These are phyloP conservation scores for Barnettozyma sp. DNA, from an alignment of 805 yeast species.

Conservation along the genomic window DNA sequence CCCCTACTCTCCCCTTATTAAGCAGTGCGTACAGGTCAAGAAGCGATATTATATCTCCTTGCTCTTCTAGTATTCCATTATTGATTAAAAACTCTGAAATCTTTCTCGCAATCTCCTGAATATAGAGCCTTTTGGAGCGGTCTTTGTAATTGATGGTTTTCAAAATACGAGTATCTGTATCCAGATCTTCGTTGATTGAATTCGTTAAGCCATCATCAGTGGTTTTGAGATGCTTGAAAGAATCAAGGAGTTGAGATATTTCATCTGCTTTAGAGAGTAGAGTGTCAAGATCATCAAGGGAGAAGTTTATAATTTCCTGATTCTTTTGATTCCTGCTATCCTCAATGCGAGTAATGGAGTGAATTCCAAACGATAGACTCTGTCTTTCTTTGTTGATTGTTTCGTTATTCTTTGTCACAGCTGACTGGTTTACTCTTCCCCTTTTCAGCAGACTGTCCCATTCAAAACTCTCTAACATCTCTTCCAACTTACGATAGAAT, in stretches of 20 bases:
- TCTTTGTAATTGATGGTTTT: constrained; percentile 19
- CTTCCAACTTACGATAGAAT: constrained; percentile 42
- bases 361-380: constrained; percentile 51
- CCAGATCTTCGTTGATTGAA: constrained; percentile 3
- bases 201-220: constrained; percentile 20
- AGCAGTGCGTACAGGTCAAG: constrained; percentile 58
- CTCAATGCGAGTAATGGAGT: constrained; percentile 55
- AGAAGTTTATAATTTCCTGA: constrained; percentile 53
- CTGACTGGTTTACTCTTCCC: constrained; percentile 27
- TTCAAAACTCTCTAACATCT: constrained; percentile 39
- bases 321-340: constrained; percentile 50
- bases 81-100: constrained; percentile 60
- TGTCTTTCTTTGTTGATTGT: constrained; percentile 3
- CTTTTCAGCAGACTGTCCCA: constrained; percentile 38
- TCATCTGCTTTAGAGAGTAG: constrained; percentile 76
- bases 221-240: constrained; percentile 28
- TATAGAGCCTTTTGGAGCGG: constrained; percentile 29
- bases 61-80: constrained; percentile 38
- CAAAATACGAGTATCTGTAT: constrained; percentile 12
- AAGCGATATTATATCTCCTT: constrained; percentile 54
- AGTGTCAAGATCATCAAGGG: constrained; percentile 70
- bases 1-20: constrained; percentile 58
- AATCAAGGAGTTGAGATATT: constrained; percentile 45
- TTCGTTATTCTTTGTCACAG: constrained; percentile 7
- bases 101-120: constrained; percentile 71